Base-by-base conservation (phyloP, 176 grass and related monocot genomes). In the Musa acuminata region DNA sequence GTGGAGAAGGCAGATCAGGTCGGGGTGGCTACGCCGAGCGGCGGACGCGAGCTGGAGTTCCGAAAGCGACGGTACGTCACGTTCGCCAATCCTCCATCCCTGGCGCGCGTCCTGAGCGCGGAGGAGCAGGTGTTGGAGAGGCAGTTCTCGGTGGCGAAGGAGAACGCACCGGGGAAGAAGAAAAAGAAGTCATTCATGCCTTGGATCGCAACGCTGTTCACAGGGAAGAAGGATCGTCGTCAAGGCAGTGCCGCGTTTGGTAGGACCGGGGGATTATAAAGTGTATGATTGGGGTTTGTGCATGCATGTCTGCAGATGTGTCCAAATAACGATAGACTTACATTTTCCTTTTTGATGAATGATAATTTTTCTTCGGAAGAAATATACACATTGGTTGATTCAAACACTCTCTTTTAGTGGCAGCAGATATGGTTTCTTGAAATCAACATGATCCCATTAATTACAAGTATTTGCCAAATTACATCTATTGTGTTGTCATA, bases 51-150 rank as follows among this genome's bases (percentile, higher is more conserved):
- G 1, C 23, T 43, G 25, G 72, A 74, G 72, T 74, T 74, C 17
- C 72, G 59, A 25, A 74, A 74, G 72, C 57, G 24, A 29, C 57
- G 72, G 72, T 74, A 58, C 16, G 72, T 74, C 13, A 74, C 72
- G 13, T 74, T 74, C 11, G 53, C 72, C 11, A 58, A 74, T 17
- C 72, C 67, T 8, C 67, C 67, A 49, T 69, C 67, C 13, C 17
- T 69, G 67, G 1, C 67, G 16, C 67, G 29, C 29, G 67, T 49
- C 13, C 12, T 69, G 1, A 69, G n/a, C 26, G 13, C 67, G 19
- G 27, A 69, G 14, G 67, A 69, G 16, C 67, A 69, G 12, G 14
- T 19, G 67, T 19, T 50, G 67, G 26, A 69, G 48, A 19, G 67
- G 35, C 13, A 49, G 8, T 5, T 48, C 48, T 69, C 27, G 0